phyloP scores from a whole-genome alignment of 352 stramenopile species.

The Pelagophyceae sp. region DNA sequence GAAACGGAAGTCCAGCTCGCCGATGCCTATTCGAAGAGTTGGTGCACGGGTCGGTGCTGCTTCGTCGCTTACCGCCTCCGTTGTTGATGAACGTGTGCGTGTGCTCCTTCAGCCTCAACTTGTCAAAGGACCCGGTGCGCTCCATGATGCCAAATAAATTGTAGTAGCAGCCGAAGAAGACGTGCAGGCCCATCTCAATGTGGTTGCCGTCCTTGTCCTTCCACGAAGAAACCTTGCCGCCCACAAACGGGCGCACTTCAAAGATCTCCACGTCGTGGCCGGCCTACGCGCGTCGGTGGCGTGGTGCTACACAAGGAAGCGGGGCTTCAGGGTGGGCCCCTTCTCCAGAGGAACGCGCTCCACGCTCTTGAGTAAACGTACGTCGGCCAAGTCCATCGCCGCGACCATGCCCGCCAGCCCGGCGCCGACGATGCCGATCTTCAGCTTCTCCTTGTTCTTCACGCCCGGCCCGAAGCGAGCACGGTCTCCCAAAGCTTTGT shows the following conservation, averaged over 20 bases:
- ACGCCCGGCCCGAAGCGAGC: slow-evolving; percentile 51
- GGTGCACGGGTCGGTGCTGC: too few relatives aligned
- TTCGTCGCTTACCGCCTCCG: slow-evolving; percentile 49
- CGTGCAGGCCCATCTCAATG: slow-evolving; percentile 74
- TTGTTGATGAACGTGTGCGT: slow-evolving; percentile 71
- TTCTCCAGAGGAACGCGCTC: too few relatives aligned
- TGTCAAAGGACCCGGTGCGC: slow-evolving; percentile 61
- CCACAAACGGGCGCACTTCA: slow-evolving; percentile 60
- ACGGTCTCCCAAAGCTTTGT: slow-evolving; percentile 52
- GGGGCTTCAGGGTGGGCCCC: background rate
- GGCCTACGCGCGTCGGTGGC: slow-evolving; percentile 29
- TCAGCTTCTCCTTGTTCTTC: slow-evolving; percentile 52
- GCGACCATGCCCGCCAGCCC: slow-evolving; percentile 65
- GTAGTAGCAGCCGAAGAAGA: slow-evolving; percentile 79
- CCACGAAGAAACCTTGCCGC: slow-evolving; percentile 66
- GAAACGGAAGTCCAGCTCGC: slow-evolving; percentile 63
- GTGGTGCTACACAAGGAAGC: background rate
- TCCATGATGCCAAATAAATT: slow-evolving; percentile 78
- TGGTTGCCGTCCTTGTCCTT: slow-evolving; percentile 73
- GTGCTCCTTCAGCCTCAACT: slow-evolving; percentile 66
- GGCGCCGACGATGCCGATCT: slow-evolving; percentile 63
- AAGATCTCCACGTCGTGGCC: slow-evolving; percentile 71
- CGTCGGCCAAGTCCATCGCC: slow-evolving; percentile 66
- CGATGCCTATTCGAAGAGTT: too few relatives aligned
- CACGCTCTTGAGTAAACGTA: too few relatives aligned